A percentile compares a stretch with the other conserved stretches of the same genome.
Evolutionary conservation across 192 early-diverging fungal species (phyloP).

Genomic region (Entomortierella parvispora): DNA sequence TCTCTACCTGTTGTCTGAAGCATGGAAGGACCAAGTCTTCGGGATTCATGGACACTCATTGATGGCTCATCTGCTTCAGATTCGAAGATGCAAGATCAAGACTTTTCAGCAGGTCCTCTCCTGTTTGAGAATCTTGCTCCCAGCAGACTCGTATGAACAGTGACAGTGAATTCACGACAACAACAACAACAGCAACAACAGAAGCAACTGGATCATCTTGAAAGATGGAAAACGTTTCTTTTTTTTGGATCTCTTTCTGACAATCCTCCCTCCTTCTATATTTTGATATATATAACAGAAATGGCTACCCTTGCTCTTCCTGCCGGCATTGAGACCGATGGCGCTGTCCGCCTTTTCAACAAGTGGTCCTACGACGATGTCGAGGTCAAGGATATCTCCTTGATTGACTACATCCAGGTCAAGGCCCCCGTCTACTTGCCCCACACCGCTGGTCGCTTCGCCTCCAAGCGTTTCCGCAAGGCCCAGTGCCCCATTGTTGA

Average conservation of each 20-base stretch:
- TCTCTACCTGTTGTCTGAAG: too few species aligned
- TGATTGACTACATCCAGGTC: constrained; percentile 93
- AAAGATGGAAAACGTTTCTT: neutral
- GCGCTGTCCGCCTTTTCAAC: constrained; percentile 78
- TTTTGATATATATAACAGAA: constrained; percentile 16
- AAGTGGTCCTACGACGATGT: constrained; percentile 92
- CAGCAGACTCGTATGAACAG: neutral
- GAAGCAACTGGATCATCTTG: neutral
- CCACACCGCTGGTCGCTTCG: constrained; percentile 99
- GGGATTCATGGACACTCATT: neutral
- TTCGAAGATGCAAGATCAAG: too few species aligned
- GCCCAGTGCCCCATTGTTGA: constrained; percentile 99
- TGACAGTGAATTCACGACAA: too few species aligned
- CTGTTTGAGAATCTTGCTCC: neutral
- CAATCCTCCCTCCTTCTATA: neutral
- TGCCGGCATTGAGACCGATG: constrained; percentile 66
- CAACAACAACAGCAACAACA: neutral
- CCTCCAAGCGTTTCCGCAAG: constrained; percentile 97
- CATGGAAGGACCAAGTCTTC: too few species aligned
- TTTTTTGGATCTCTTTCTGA: neutral
- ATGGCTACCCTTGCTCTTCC: constrained; percentile 66
- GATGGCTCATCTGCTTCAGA: too few species aligned
- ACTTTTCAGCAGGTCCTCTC: too few species aligned
- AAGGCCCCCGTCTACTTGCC: constrained; percentile 94
- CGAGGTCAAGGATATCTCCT: constrained; percentile 89